These are phyloP conservation scores for Arthrinium phaeospermum DNA, from an alignment of 2,329 filamentous ascomycete species.

Conservation along the genomic window DNA sequence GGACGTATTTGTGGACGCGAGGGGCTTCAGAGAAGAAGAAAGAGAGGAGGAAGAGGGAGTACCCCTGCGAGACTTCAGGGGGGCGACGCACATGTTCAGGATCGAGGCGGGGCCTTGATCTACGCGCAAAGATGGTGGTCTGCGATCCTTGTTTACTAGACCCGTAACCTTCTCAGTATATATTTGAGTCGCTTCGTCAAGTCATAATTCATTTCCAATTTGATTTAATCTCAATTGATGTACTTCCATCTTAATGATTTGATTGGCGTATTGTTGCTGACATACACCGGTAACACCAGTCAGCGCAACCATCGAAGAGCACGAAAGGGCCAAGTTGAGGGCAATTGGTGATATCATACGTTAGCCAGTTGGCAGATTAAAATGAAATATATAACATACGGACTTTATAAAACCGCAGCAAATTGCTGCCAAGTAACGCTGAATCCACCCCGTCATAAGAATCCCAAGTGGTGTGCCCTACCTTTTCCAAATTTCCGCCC, in stretches of 20 bases:
- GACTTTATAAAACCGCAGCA: neutral
- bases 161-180: neutral
- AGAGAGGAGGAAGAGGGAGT: neutral
- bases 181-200: neutral
- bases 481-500: neutral
- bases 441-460: neutral
- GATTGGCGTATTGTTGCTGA: no score
- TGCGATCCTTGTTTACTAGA: neutral
- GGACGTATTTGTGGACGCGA: neutral
- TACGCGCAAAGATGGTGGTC: neutral
- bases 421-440: neutral
- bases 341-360: neutral
- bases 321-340: neutral
- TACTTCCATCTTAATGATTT: no score
- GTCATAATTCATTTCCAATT: neutral
- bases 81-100: neutral
- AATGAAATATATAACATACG: neutral
- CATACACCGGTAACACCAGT: no score
- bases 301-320: no score
- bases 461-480: neutral
- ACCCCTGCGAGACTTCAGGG: neutral
- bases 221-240: neutral
- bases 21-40: neutral
- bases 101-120: neutral
- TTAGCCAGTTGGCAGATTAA: neutral